phyloP scores from a whole-genome alignment of 2,329 filamentous ascomycete genomes.

The Neonectria neomacrospora region DNA sequence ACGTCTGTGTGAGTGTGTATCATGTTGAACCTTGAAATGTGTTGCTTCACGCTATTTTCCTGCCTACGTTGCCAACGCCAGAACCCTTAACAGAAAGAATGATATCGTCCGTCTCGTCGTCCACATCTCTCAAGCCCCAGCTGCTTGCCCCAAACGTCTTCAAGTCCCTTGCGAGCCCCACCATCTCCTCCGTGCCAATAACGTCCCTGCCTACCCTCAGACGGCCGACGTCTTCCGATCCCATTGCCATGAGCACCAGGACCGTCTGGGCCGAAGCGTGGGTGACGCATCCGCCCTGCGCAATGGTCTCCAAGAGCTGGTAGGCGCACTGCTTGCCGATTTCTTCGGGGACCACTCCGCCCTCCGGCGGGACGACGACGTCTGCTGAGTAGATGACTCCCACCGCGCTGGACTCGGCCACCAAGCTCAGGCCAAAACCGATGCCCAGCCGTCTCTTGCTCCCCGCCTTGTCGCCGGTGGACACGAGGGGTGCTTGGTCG shows the following conservation, averaged over 20 bases:
- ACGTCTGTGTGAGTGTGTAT: conserved; percentile 16
- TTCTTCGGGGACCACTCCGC: conserved; percentile 88
- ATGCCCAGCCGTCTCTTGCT: conserved; percentile 78
- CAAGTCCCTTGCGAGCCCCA: conserved; percentile 85
- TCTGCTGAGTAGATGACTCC: conserved; percentile 92
- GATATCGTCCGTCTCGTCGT: conserved; percentile 76
- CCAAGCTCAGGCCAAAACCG: conserved; percentile 89
- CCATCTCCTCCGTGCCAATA: conserved; percentile 80
- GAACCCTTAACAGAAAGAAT: conserved; percentile 91
- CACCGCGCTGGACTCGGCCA: conserved; percentile 87
- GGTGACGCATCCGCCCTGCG: conserved; percentile 83
- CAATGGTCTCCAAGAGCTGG: conserved; percentile 86
- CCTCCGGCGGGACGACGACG: conserved; percentile 76
- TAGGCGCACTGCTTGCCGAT: conserved; percentile 89
- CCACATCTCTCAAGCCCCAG: conserved; percentile 86
- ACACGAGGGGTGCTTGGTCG: conserved; percentile 70
- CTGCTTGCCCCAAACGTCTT: conserved; percentile 89
- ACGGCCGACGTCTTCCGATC: conserved; percentile 92
- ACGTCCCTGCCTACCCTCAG: conserved; percentile 84
- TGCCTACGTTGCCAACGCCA: conserved; percentile 93
- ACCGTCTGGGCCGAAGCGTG: conserved; percentile 77
- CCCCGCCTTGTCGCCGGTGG: conserved; percentile 63
- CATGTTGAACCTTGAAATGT: conserved; percentile 34
- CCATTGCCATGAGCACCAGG: conserved; percentile 96
- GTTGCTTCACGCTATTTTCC: conserved; percentile 76